Evolutionary conservation across 345 rosid genomes (phyloP), one percentile per base, ranked within the genome.

Genomic region (Murraya paniculata): DNA sequence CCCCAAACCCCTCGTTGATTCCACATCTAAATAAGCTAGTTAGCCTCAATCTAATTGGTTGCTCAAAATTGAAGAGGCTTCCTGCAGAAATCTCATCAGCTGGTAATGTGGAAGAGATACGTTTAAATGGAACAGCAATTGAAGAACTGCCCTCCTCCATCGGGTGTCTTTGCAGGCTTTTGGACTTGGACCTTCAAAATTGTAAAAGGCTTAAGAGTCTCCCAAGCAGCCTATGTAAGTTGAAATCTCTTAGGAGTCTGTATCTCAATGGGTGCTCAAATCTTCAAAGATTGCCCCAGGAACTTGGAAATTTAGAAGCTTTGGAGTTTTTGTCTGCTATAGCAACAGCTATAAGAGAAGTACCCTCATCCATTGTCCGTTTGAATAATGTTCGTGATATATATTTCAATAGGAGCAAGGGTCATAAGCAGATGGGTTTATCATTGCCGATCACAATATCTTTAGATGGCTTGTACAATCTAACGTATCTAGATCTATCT

Each of bases 401-500:
- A 22, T 6, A 19, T 57, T 57, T 57, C 24, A 24, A 7, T n/a
- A 21, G 25, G 22, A 21, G n/a, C 9, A 7, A 24, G 27, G 61
- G 61, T 57, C 27, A 57, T 21, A 24, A 57, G 28, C 61, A n/a
- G n/a, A 57, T 22, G 61, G 61, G 81, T 50, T 71, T 62, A 4
- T 48, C 14, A 60, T 28, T 62, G 13, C 81, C 84, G 31, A 28
- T 22, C 56, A 76, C 80, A 58, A 64, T 82, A 61, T 33, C 27
- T 55, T 78, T 78, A 58, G 72, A 82, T 64, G 84, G 75, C 33
- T 78, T 84, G 50, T 53, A 70, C 38, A 68, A 78, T 64, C 77
- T 85, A 39, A 82, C 74, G 68, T n/a, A 35, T 41, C 56, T 85
- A 57, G 64, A 81, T 70, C 72, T 80, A 56, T 76, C 79, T 72